These are phyloP conservation scores for Trametes punicea DNA, from an alignment of 768 basidiomycete genomes.

Conservation along the genomic window DNA sequence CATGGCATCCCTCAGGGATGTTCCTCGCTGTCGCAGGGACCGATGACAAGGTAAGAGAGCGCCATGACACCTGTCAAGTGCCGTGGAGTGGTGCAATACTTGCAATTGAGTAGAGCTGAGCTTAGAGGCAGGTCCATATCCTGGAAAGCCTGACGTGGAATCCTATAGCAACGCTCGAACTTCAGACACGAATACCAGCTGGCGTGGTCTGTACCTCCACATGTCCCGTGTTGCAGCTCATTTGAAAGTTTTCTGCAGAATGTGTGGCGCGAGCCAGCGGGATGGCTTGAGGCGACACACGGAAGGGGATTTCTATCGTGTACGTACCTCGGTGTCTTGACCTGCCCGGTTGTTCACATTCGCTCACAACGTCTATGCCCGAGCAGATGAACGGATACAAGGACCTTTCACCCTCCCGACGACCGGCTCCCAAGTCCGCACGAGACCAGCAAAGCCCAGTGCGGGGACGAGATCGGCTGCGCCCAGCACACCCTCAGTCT, in stretches of 20 bases:
- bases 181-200: slow-evolving; percentile 52
- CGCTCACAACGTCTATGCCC: not conserved
- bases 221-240: not conserved
- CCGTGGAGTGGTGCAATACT: too few species aligned
- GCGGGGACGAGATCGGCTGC: slow-evolving; percentile 46
- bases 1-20: slow-evolving; percentile 85
- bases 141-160: slow-evolving; percentile 78
- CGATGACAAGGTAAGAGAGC: slow-evolving; percentile 71
- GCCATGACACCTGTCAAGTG: not conserved
- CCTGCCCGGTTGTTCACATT: not conserved
- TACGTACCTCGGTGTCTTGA: slow-evolving; percentile 39
- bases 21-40: slow-evolving; percentile 83
- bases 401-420: slow-evolving; percentile 52
- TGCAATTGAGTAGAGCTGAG: not conserved
- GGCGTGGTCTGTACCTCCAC: slow-evolving; percentile 46
- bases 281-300: slow-evolving; percentile 81
- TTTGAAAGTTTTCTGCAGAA: slow-evolving; percentile 42
- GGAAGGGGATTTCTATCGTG: slow-evolving; percentile 89
- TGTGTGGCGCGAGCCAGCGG: slow-evolving; percentile 81
- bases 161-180: slow-evolving; percentile 57
- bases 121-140: slow-evolving; percentile 58
- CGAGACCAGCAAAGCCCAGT: slow-evolving; percentile 37
- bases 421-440: slow-evolving; percentile 47
- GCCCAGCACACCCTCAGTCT: slow-evolving; percentile 35
- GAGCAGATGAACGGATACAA: slow-evolving; percentile 60